phyloP scores from a whole-genome alignment of 768 basidiomycete genomes.

The Kwoniella europaea region DNA sequence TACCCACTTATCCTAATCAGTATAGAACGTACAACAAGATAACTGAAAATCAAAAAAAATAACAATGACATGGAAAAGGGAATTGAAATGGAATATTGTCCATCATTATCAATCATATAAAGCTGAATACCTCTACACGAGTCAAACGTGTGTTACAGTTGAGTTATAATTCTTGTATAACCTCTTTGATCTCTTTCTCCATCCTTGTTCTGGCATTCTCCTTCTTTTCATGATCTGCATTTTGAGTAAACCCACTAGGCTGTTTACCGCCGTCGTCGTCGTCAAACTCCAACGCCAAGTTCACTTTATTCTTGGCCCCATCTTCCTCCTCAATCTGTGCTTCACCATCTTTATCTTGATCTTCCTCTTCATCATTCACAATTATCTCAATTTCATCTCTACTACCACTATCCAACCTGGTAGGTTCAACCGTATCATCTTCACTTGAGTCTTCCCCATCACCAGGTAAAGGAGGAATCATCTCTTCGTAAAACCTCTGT shows the following conservation, averaged over 20 bases:
- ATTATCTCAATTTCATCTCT: not conserved
- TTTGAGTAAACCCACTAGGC: not conserved
- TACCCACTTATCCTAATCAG: too few species aligned
- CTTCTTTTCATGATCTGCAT: not conserved
- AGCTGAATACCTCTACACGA: too few species aligned
- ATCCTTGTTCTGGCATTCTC: not conserved
- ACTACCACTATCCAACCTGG: not conserved
- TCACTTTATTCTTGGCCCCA: not conserved
- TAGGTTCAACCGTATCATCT: not conserved
- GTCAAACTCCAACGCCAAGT: not conserved
- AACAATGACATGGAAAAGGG: too few species aligned
- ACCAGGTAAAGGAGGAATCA: slow-evolving; percentile 64
- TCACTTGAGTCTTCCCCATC: slow-evolving; percentile 2
- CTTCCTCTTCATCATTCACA: slow-evolving; percentile 2
- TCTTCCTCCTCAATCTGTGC: not conserved
- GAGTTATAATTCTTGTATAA: slow-evolving; percentile 1
- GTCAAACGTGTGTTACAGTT: too few species aligned
- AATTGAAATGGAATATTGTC: too few species aligned
- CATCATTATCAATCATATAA: too few species aligned
- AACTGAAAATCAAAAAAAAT: too few species aligned
- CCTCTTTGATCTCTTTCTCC: slow-evolving; percentile 4
- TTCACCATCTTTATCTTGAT: not conserved
- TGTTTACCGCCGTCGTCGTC: not conserved
- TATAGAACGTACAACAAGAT: too few species aligned
- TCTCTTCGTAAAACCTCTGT: slow-evolving; percentile 73